phyloP scores from a whole-genome alignment of 164 flowering plant species.

The Euptelea pleiosperma region DNA sequence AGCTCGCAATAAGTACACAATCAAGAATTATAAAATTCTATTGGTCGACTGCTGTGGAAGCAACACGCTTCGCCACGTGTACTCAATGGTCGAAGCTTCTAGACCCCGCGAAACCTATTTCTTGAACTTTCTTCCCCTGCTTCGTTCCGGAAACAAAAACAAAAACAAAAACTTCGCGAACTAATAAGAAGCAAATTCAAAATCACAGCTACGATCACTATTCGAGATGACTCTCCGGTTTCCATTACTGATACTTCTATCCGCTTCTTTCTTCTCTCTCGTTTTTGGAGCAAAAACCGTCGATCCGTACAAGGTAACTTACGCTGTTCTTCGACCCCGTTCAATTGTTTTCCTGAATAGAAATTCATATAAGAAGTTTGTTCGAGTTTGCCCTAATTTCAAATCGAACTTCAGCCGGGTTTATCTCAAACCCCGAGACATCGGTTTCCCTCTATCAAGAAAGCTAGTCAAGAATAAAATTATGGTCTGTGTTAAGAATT shows the following conservation, averaged over 20 bases:
- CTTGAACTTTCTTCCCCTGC: background rate
- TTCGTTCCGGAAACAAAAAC: background rate
- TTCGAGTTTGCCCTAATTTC: too few relatives aligned
- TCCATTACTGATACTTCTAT: slow-evolving; percentile 16
- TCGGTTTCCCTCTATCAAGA: too few relatives aligned
- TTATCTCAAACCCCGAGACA: too few relatives aligned
- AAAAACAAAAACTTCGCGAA: background rate
- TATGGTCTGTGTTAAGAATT: too few relatives aligned
- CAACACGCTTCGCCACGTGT: slow-evolving; percentile 33
- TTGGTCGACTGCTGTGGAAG: slow-evolving; percentile 47
- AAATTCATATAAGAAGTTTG: too few relatives aligned
- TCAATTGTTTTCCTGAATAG: too few relatives aligned
- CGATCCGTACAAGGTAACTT: slow-evolving; percentile 66
- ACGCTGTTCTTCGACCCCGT: background rate
- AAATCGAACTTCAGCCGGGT: too few relatives aligned
- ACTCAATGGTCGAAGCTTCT: slow-evolving; percentile 20
- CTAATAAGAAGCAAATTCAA: too few relatives aligned
- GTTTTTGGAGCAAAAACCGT: slow-evolving; percentile 35
- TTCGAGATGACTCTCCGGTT: slow-evolving; percentile 21
- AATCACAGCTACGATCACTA: background rate
- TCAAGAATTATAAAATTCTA: slow-evolving; percentile 31
- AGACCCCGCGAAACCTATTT: slow-evolving; percentile 11
- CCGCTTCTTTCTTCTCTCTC: slow-evolving; percentile 17
- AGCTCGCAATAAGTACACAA: too few relatives aligned
- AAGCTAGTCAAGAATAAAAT: too few relatives aligned